Percentiles rank a stretch among this genome's conserved stretches.
These are phyloP conservation scores for Apiospora phragmitis DNA, from an alignment of 2,329 filamentous ascomycete species.

Conservation along the genomic window DNA sequence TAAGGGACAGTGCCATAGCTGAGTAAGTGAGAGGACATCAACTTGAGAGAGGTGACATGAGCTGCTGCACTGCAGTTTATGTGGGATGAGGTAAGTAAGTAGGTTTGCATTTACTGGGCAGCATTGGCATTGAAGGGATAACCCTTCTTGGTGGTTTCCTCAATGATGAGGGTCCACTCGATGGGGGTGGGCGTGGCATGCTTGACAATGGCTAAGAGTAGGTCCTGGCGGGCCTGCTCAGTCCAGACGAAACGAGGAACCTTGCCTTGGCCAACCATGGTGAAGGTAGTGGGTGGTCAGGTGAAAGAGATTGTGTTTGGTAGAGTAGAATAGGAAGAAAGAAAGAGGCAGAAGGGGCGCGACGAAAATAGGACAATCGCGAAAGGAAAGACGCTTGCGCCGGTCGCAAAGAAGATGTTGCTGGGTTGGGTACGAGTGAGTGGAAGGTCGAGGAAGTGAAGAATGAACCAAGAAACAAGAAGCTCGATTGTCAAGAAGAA, in stretches of 20 bases:
- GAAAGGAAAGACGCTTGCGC: neutral
- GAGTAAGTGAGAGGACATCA: neutral
- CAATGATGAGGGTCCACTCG: conserved; percentile 33
- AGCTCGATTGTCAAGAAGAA: neutral
- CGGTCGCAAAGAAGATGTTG: no score
- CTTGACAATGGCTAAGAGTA: conserved; percentile 39
- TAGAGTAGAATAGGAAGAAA: neutral
- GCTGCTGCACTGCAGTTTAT: neutral
- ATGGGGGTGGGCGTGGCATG: conserved; percentile 36
- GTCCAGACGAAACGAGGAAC: conserved; percentile 23
- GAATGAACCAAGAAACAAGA: neutral
- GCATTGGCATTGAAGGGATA: conserved; percentile 40
- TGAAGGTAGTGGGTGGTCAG: neutral
- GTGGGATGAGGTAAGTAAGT: neutral
- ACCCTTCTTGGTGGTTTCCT: conserved; percentile 34
- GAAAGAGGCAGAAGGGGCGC: neutral
- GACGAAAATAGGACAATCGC: neutral
- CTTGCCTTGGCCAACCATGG: neutral
- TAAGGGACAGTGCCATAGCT: neutral
- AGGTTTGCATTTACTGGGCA: conserved; percentile 37
- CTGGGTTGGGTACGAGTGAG: neutral
- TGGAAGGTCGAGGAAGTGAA: neutral
- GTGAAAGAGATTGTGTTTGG: neutral
- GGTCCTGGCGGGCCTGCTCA: conserved; percentile 37
- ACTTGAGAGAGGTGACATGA: neutral